phyloP scores from a whole-genome alignment of 495 filamentous ascomycete genomes.

The Neurospora hispaniola region DNA sequence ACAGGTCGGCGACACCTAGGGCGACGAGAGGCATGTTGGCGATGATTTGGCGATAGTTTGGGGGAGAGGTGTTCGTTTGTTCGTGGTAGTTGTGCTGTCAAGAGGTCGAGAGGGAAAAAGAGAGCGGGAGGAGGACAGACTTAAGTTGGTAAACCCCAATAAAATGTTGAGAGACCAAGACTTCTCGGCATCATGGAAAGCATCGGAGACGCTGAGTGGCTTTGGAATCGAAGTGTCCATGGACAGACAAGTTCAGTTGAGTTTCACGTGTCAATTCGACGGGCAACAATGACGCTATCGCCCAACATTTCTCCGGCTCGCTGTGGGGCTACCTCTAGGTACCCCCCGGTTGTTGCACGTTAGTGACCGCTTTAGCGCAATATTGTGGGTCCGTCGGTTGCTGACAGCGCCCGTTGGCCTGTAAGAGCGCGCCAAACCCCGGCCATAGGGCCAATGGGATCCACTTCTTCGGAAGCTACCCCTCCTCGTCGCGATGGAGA shows the following conservation, averaged over 20 bases:
- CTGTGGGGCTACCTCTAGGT: background rate
- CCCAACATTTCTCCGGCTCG: background rate
- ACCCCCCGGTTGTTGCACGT: background rate
- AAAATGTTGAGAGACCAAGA: background rate
- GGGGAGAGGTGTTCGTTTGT: background rate
- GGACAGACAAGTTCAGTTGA: background rate
- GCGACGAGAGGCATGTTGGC: background rate
- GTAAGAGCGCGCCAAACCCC: background rate
- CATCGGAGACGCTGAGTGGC: background rate
- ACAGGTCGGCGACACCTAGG: conserved; percentile 20
- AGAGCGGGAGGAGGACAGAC: background rate
- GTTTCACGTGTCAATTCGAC: background rate
- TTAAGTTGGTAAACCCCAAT: background rate
- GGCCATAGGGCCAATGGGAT: background rate
- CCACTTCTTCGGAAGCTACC: background rate
- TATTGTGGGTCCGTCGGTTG: background rate
- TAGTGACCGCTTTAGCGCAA: background rate
- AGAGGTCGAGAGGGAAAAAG: background rate
- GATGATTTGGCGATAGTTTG: background rate
- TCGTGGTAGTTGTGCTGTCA: background rate
- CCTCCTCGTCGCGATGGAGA: background rate
- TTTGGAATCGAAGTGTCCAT: background rate
- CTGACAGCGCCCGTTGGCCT: background rate
- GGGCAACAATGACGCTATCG: background rate
- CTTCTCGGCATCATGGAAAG: background rate